A percentile compares a stretch with the other conserved stretches of the same genome.
Conservation (phyloP, 106 monocot species). For the Hemerocallis citrina region DNA sequence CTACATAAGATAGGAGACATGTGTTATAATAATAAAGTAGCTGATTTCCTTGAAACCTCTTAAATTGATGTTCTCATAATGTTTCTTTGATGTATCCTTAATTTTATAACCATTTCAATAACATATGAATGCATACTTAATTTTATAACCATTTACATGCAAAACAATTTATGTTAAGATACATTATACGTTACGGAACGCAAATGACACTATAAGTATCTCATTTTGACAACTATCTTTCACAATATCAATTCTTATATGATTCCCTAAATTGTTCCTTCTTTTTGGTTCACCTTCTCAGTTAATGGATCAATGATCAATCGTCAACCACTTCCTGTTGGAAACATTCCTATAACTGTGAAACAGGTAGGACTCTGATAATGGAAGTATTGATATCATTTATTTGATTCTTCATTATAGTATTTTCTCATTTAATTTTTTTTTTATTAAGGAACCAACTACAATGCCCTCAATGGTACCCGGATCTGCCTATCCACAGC, state of each 20-base stretch:
- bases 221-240: no score
- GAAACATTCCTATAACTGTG: slow-evolving; percentile 48
- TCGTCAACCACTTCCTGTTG: slow-evolving; percentile 44
- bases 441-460: slow-evolving; percentile 61
- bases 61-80: no score
- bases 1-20: no score
- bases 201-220: no score
- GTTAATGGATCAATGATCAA: slow-evolving; percentile 50
- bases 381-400: background rate
- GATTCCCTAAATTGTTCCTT: background rate
- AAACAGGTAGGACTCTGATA: slow-evolving; percentile 55
- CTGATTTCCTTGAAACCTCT: no score
- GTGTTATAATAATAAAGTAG: no score
- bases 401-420: background rate
- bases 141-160: no score
- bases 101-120: no score
- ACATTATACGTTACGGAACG: no score
- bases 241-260: background rate
- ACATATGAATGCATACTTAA: no score
- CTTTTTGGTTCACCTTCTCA: slow-evolving; percentile 22
- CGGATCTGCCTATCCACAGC: slow-evolving; percentile 55
- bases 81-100: no score
- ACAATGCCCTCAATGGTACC: slow-evolving; percentile 46
- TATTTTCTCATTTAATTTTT: background rate
- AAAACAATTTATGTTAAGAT: no score